Evolutionary conservation across 257 asterid species (phyloP).

Genomic region (Asclepias syriaca): DNA sequence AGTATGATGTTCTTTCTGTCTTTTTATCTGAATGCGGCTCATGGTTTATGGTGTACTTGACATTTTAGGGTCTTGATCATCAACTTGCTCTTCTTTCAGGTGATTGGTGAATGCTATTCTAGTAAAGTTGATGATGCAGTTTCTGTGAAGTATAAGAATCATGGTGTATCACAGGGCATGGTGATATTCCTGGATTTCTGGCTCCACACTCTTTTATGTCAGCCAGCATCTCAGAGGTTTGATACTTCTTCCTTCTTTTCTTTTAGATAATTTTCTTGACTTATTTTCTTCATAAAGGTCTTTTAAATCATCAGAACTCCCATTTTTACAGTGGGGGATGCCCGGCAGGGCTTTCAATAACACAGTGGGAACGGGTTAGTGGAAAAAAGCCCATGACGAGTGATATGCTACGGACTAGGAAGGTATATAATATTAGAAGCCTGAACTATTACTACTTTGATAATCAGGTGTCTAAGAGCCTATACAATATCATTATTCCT

Average conservation of each 20-base stretch:
- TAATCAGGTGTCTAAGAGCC: not conserved
- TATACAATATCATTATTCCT: not conserved
- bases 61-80: constrained; percentile 1
- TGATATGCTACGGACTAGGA: constrained; percentile 52
- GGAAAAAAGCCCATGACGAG: constrained; percentile 60
- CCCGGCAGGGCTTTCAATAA: constrained; percentile 79
- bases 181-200: constrained; percentile 80
- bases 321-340: constrained; percentile 49
- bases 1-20: not conserved
- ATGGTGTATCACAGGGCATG: constrained; percentile 56
- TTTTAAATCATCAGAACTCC: constrained; percentile 23
- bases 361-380: constrained; percentile 74
- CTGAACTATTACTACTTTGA: not conserved
- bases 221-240: constrained; percentile 74
- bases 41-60: not conserved
- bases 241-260: constrained; percentile 9
- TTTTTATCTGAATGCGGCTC: not conserved
- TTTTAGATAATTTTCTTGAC: constrained; percentile 1
- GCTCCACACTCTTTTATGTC: constrained; percentile 79
- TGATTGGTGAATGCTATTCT: constrained; percentile 86
- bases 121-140: constrained; percentile 55
- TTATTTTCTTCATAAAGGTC: not conserved
- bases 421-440: constrained; percentile 39
- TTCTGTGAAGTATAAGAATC: constrained; percentile 45
- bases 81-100: constrained; percentile 42